Evolutionary conservation across 805 yeast genomes (phyloP), one percentile per base, ranked within the genome.

Genomic region (Yarrowia osloensis): DNA sequence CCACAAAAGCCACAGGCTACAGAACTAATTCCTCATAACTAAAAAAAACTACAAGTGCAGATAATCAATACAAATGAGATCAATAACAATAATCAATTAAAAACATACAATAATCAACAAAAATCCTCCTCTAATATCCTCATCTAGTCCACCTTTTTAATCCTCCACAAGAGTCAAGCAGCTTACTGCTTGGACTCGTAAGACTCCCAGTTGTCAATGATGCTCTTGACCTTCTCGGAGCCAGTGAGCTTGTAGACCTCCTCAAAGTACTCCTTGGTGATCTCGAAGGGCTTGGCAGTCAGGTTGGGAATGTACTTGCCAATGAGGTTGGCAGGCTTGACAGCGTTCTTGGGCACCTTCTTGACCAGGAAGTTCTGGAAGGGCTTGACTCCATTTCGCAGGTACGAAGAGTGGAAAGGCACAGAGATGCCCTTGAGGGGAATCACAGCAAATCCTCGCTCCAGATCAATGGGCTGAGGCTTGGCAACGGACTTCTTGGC

Each of bases 351-450:
- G 70, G 97, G 89, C 75, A 95, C 89, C 86, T 95, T 94, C 89
- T 92, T 95, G 78, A 88, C 88, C 82, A 95, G 85, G 88, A 95
- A 95, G 81, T 92, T 90, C 85, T 94, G 93, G 91, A 95, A 95
- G 75, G 99, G 99, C 81, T 93, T 94, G 69, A 95, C 99, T 81
- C 99, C 99, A 68, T 95, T 90, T 85, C 94, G 89, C 82, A 95
- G 85, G 82, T 96, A 95, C n/a, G 97, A 88, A 31, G 98, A 92
- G 82, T 95, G 99, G 98, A 95, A 95, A 70, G 99, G 99, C 77
- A 95, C 99, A n/a, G 97, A 91, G 72, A 95, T 95, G 74, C 99
- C 99, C 84, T 89, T 92, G 80, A 95, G 86, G 78, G 99, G 99
- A 74, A 95, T 95, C 75, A 95, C 94, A 47, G 99, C 98, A 74